Percentiles rank a stretch among this genome's conserved stretches.
Conservation (phyloP, 2,329 filamentous ascomycete species). For the Nannizziopsis barbatae region DNA sequence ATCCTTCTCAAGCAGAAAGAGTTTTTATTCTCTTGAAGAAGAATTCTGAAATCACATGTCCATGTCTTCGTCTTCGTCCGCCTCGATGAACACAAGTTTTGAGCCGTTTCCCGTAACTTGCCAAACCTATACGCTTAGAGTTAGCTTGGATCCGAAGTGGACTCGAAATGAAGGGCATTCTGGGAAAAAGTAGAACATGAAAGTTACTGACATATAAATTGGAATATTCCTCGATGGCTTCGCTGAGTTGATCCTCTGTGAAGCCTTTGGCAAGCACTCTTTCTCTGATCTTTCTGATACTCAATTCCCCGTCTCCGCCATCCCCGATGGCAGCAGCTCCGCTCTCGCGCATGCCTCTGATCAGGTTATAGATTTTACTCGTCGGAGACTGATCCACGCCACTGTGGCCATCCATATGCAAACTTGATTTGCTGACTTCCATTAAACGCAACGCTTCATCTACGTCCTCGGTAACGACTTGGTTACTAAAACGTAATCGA, state of each 20-base stretch:
- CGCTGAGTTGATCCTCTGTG: conserved; percentile 82
- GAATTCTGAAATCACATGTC: conserved; percentile 24
- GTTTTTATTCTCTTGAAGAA: not conserved
- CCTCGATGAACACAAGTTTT: conserved; percentile 59
- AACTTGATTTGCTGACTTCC: conserved; percentile 83
- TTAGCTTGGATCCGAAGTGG: conserved; percentile 29
- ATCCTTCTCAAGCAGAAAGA: not conserved
- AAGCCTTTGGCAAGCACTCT: conserved; percentile 92
- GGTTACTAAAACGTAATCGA: conserved; percentile 73
- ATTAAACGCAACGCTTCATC: conserved; percentile 86
- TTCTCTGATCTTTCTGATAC: conserved; percentile 78
- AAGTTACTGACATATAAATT: conserved; percentile 66
- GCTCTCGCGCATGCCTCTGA: conserved; percentile 74
- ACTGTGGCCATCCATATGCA: conserved; percentile 59
- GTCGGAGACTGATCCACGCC: conserved; percentile 65
- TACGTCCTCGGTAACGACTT: conserved; percentile 82
- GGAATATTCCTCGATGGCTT: conserved; percentile 80
- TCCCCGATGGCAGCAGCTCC: conserved; percentile 70
- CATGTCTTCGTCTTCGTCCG: conserved; percentile 46
- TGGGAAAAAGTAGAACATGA: not conserved
- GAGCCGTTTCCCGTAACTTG: conserved; percentile 62
- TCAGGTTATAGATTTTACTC: conserved; percentile 88
- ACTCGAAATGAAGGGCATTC: not conserved
- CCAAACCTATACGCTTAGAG: conserved; percentile 50
- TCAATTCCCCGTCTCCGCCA: conserved; percentile 63